A percentile compares a stretch with the other conserved stretches of the same genome.
phyloP scores from a whole-genome alignment of 2,329 filamentous ascomycete species.

The Colletotrichum agaves region DNA sequence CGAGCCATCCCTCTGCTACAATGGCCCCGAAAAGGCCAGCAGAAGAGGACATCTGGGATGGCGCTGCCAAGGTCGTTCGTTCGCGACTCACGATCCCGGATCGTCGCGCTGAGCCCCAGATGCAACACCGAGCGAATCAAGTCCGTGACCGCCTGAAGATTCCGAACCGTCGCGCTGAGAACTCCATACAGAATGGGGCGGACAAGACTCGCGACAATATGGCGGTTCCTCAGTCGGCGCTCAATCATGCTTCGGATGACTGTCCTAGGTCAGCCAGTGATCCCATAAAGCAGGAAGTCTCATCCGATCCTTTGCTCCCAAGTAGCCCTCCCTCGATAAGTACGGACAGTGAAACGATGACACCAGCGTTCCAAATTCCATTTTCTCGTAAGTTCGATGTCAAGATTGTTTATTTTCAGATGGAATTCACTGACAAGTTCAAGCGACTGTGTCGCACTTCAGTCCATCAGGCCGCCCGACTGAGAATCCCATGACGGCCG shows the following conservation, averaged over 20 bases:
- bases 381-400: neutral
- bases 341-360: neutral
- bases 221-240: too few relatives aligned
- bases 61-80: neutral
- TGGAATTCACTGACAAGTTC: neutral
- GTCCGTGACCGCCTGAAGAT: neutral
- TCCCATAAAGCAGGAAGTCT: neutral
- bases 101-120: neutral
- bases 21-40: neutral
- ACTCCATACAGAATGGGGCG: too few relatives aligned
- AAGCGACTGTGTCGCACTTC: neutral
- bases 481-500: conserved; percentile 19
- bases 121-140: neutral
- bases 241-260: too few relatives aligned
- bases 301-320: neutral
- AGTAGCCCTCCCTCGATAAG: neutral
- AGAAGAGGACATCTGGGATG: neutral
- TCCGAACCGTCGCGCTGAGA: neutral
- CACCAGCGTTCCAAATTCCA: neutral
- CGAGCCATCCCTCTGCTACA: too few relatives aligned
- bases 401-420: neutral
- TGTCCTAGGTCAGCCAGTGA: neutral
- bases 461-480: conserved; percentile 18
- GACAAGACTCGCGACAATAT: neutral
- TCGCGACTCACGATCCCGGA: neutral